Conservation (phyloP, 768 basidiomycete genomes). For the Porphyrellus cyaneotinctus region DNA sequence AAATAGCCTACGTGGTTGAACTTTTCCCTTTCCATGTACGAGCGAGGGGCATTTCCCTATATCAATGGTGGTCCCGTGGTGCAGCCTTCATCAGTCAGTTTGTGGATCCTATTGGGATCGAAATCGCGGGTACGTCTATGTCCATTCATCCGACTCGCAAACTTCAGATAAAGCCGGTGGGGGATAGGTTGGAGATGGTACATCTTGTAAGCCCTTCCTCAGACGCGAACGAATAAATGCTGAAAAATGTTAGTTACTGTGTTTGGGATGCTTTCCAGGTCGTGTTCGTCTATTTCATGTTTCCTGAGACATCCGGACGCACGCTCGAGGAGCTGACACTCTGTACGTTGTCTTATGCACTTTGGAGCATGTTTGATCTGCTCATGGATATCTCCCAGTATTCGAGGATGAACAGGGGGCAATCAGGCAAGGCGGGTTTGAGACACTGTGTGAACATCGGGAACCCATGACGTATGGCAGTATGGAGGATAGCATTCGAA, state of each 20-base stretch:
- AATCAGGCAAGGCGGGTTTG: background rate
- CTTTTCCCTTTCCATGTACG: background rate
- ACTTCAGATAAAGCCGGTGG: background rate
- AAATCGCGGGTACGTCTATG: background rate
- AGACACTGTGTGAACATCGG: background rate
- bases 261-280: background rate
- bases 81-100: conserved; percentile 10
- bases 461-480: too few relatives aligned
- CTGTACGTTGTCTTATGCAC: conserved; percentile 5
- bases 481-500: too few relatives aligned
- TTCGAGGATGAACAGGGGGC: background rate
- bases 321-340: conserved; percentile 27
- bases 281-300: conserved; percentile 3
- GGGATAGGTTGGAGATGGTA: background rate
- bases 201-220: background rate
- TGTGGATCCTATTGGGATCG: conserved; percentile 18
- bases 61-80: conserved; percentile 53
- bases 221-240: background rate
- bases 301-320: conserved; percentile 1
- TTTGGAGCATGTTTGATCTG: background rate
- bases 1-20: conserved; percentile 25
- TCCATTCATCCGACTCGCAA: too few relatives aligned
- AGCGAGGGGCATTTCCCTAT: conserved; percentile 34
- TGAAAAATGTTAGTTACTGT: background rate
- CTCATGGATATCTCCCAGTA: background rate